phyloP scores from a whole-genome alignment of 2,329 filamentous ascomycete species.

The Sporothrix dimorphospora region DNA sequence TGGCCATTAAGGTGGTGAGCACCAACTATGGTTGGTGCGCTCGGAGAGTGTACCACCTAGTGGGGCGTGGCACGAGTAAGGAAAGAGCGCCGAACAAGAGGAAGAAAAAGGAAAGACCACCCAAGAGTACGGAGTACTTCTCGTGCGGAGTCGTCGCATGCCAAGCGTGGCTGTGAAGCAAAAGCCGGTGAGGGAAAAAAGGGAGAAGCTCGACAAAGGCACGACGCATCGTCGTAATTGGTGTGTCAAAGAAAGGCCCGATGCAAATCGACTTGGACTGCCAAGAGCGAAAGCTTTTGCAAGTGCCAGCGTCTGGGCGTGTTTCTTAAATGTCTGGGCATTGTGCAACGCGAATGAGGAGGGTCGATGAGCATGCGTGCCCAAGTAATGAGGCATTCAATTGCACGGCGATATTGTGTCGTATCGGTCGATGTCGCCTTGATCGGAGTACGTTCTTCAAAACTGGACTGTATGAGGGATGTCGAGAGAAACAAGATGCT shows the following conservation, averaged over 20 bases:
- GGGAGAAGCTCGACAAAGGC: background rate
- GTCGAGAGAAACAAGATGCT: background rate
- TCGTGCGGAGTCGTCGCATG: conserved; percentile 24
- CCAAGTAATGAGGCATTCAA: too few relatives aligned
- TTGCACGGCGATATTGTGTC: background rate
- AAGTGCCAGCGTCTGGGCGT: background rate
- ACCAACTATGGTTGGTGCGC: too few relatives aligned
- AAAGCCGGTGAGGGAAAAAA: background rate
- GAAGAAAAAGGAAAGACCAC: background rate
- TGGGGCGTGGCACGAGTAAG: background rate
- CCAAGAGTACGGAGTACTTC: too few relatives aligned
- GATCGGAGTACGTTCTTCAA: background rate
- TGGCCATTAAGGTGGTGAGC: too few relatives aligned
- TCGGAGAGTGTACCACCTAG: too few relatives aligned
- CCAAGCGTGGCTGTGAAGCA: conserved; percentile 34
- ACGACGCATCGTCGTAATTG: background rate
- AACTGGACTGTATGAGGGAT: background rate
- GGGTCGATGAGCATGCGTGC: too few relatives aligned
- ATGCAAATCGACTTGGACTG: background rate
- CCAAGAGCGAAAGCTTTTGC: background rate
- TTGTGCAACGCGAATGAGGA: background rate
- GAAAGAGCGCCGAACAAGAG: background rate
- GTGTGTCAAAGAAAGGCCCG: background rate
- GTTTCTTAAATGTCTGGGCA: conserved; percentile 12
- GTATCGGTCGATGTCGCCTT: too few relatives aligned